phyloP scores from a whole-genome alignment of 2,329 filamentous ascomycete species.

The Epicoccum sorghinum region DNA sequence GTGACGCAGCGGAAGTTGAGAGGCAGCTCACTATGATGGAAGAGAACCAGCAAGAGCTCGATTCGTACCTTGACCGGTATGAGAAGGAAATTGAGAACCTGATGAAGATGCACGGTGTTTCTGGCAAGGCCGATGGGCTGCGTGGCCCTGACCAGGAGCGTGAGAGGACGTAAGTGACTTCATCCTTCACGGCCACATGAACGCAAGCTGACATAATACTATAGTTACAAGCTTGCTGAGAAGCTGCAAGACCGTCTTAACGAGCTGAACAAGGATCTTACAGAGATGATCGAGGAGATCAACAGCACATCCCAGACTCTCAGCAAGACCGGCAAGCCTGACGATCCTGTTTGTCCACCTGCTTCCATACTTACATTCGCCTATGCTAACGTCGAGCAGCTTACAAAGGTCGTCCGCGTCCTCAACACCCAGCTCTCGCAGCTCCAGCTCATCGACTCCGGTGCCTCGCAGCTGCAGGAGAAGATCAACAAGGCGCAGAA shows the following conservation, averaged over 20 bases:
- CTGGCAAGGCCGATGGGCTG: constrained; percentile 67
- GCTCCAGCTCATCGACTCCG: constrained; percentile 90
- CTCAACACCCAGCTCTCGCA: constrained; percentile 92
- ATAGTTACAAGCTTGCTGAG: constrained; percentile 85
- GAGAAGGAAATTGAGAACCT: constrained; percentile 90
- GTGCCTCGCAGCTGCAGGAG: constrained; percentile 77
- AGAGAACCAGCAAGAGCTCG: constrained; percentile 88
- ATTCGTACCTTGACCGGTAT: constrained; percentile 86
- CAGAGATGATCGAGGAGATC: constrained; percentile 97
- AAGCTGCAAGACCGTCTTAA: constrained; percentile 88
- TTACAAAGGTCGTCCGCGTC: constrained; percentile 93
- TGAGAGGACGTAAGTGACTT: constrained; percentile 74
- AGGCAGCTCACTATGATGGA: constrained; percentile 88
- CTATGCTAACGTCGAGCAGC: constrained; percentile 54
- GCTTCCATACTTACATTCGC: neutral
- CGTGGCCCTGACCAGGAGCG: constrained; percentile 93
- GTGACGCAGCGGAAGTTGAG: constrained; percentile 91
- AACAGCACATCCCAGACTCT: constrained; percentile 89
- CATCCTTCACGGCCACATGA: neutral
- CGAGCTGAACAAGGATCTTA: constrained; percentile 90
- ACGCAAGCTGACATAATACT: constrained; percentile 3
- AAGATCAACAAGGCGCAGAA: constrained; percentile 86
- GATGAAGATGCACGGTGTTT: constrained; percentile 82
- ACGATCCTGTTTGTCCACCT: constrained; percentile 38
- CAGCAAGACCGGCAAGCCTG: constrained; percentile 83